phyloP scores from a whole-genome alignment of 192 early-diverging fungal genomes.

The Coemansia erecta region DNA sequence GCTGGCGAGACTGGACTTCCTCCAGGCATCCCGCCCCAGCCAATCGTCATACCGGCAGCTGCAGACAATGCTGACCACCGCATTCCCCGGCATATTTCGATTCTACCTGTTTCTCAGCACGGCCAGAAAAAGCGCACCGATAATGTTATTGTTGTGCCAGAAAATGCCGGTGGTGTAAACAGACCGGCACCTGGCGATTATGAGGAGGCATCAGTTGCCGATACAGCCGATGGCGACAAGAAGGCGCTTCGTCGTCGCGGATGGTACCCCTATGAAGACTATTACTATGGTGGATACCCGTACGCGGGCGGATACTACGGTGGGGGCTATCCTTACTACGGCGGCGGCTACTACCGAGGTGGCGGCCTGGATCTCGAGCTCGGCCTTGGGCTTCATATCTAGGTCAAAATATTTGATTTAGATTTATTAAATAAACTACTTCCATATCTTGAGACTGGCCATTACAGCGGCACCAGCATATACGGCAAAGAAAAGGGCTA shows the following conservation, averaged over 20 bases:
- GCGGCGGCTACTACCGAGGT: neutral
- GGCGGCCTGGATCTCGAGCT: neutral
- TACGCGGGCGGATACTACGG: no score
- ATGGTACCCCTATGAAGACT: neutral
- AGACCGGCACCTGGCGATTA: constrained; percentile 2
- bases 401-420: no score
- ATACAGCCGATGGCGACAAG: neutral
- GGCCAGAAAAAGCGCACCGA: neutral
- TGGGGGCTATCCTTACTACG: no score
- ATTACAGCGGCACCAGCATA: constrained; percentile 42
- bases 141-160: neutral
- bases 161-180: neutral
- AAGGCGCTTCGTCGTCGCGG: neutral
- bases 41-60: neutral
- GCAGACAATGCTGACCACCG: neutral
- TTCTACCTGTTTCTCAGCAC: neutral
- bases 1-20: no score
- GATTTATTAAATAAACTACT: no score
- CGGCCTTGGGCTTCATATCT: constrained; percentile 4
- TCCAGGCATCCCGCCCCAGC: no score
- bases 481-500: constrained; percentile 32
- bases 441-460: constrained; percentile 44
- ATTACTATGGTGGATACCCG: constrained; percentile 1
- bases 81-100: neutral
- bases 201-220: neutral